phyloP scores from a whole-genome alignment of 176 grass and related monocot species.

The Aegilops sharonensis region DNA sequence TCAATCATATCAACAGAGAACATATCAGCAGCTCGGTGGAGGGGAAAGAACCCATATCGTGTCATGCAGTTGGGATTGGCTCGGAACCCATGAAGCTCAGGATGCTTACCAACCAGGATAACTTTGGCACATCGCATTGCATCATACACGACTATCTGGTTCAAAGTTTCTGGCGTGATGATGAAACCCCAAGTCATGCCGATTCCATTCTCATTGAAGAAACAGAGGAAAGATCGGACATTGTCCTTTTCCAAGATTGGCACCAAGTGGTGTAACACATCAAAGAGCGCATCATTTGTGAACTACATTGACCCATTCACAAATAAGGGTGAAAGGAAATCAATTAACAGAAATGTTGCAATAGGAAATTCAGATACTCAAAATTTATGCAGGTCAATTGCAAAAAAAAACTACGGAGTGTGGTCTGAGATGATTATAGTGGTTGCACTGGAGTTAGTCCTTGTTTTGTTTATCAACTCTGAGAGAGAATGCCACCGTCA shows the following conservation, averaged over 20 bases:
- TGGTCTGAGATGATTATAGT: neutral
- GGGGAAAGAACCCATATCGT: neutral
- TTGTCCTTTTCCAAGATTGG: neutral
- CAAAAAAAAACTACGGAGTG: neutral
- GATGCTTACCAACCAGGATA: neutral
- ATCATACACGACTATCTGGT: neutral
- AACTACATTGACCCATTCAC: neutral
- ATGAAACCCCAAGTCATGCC: neutral
- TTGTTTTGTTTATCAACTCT: neutral
- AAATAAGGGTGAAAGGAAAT: neutral
- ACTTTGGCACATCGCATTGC: neutral
- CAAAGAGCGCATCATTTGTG: neutral
- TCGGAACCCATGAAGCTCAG: neutral
- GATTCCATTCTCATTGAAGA: neutral
- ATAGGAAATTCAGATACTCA: neutral
- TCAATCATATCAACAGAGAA: slow-evolving; percentile 29
- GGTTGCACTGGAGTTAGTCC: neutral
- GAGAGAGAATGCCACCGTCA: too few species aligned
- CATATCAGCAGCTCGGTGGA: slow-evolving; percentile 23
- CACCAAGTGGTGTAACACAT: neutral
- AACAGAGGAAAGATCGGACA: neutral
- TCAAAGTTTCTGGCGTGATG: neutral
- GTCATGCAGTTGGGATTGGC: slow-evolving; percentile 26
- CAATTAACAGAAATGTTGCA: neutral
- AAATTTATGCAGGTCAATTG: neutral